Conservation (phyloP, 371 early-diverging fungal species). For the Apophysomyces ossiformis region DNA sequence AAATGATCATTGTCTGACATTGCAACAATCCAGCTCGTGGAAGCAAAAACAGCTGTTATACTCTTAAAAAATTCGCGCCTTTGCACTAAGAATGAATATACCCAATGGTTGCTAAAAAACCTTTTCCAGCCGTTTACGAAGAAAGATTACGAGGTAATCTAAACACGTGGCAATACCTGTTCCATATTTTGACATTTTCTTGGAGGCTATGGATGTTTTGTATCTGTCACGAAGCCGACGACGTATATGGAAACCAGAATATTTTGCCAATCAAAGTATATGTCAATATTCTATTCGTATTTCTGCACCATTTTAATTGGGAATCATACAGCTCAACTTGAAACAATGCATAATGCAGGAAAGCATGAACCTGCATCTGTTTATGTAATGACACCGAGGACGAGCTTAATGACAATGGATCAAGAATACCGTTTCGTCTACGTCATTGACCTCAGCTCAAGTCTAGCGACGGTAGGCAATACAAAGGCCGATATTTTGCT, state of each 20-base stretch:
- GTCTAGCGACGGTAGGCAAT: slow-evolving; percentile 73
- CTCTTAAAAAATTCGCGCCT: slow-evolving; percentile 40
- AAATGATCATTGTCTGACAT: background rate
- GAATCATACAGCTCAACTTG: slow-evolving; percentile 17
- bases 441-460: slow-evolving; percentile 76
- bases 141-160: slow-evolving; percentile 40
- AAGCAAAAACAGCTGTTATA: slow-evolving; percentile 49
- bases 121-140: slow-evolving; percentile 44
- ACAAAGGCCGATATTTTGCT: slow-evolving; percentile 57
- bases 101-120: slow-evolving; percentile 49
- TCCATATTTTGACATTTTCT: background rate
- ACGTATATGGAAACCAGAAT: slow-evolving; percentile 42
- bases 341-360: slow-evolving; percentile 1
- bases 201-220: slow-evolving; percentile 36
- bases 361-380: background rate
- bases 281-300: background rate
- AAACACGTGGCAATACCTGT: background rate
- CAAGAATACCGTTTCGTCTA: slow-evolving; percentile 71
- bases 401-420: slow-evolving; percentile 64
- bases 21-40: slow-evolving; percentile 31
- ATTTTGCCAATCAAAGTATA: slow-evolving; percentile 2
- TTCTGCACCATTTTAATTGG: background rate
- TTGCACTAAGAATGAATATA: slow-evolving; percentile 51
- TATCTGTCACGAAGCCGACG: slow-evolving; percentile 46
- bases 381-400: slow-evolving; percentile 66